Evolutionary conservation across 768 basidiomycete species (phyloP).

Genomic region (Auricularia auricula-judae): DNA sequence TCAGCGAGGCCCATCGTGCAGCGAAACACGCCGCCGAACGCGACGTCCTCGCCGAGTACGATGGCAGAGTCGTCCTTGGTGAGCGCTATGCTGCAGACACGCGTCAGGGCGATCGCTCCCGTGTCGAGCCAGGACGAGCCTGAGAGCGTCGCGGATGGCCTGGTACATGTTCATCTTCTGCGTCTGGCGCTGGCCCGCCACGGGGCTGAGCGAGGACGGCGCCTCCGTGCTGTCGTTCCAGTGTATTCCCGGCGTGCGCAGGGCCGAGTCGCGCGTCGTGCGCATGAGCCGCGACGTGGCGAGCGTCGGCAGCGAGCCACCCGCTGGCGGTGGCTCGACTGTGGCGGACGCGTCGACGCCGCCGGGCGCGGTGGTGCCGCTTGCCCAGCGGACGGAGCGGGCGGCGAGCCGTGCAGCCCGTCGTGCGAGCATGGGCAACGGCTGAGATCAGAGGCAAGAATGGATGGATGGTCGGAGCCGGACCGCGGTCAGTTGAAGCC

Average conservation of each 20-base stretch:
- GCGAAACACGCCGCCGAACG: slow-evolving; percentile 89
- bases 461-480: background rate
- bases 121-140: slow-evolving; percentile 28
- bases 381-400: slow-evolving; percentile 6
- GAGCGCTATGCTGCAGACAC: slow-evolving; percentile 53
- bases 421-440: slow-evolving; percentile 8
- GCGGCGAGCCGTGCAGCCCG: slow-evolving; percentile 16
- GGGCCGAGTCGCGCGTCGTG: slow-evolving; percentile 52
- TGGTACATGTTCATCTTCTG: slow-evolving; percentile 95
- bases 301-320: slow-evolving; percentile 64
- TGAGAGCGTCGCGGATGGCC: slow-evolving; percentile 83
- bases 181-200: slow-evolving; percentile 67
- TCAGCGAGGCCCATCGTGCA: slow-evolving; percentile 91
- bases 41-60: slow-evolving; percentile 86
- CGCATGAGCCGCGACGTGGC: slow-evolving; percentile 57
- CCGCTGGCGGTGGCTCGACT: slow-evolving; percentile 61
- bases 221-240: slow-evolving; percentile 56
- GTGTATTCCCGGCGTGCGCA: slow-evolving; percentile 60
- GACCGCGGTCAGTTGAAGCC: background rate
- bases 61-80: slow-evolving; percentile 78
- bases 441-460: background rate
- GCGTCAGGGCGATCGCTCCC: background rate
- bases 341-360: slow-evolving; percentile 43
- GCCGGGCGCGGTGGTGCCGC: slow-evolving; percentile 6
- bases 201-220: slow-evolving; percentile 30